These are phyloP conservation scores for Cyberlindnera maritima DNA, from an alignment of 805 yeast genomes.

Conservation along the genomic window DNA sequence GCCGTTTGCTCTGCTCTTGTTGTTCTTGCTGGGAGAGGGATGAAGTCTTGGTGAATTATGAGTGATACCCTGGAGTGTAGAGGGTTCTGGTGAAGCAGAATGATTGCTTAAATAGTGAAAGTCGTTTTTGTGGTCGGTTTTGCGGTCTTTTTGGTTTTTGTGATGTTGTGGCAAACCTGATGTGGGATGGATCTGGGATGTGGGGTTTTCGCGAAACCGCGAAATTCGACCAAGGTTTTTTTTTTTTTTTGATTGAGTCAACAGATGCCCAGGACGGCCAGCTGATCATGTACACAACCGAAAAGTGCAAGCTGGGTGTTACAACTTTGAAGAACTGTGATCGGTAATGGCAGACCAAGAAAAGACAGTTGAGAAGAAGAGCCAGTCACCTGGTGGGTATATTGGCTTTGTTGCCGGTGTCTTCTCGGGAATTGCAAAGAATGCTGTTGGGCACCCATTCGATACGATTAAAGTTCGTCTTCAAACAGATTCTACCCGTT, in stretches of 20 bases:
- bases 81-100: no score
- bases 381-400: slow-evolving; percentile 27
- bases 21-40: no score
- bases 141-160: no score
- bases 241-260: background rate
- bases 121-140: no score
- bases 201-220: background rate
- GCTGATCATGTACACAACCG: background rate
- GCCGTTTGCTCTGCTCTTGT: no score
- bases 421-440: slow-evolving; percentile 82
- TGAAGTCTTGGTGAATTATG: no score
- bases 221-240: no score
- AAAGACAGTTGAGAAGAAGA: background rate
- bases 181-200: background rate
- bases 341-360: background rate
- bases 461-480: slow-evolving; percentile 87
- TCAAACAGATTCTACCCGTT: slow-evolving; percentile 71
- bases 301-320: no score
- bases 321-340: background rate
- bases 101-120: no score
- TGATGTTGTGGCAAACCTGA: background rate
- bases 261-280: background rate
- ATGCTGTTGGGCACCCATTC: slow-evolving; percentile 90
- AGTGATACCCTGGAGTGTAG: no score
- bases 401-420: slow-evolving; percentile 88